These are phyloP conservation scores for Anthoceros angustus DNA, from an alignment of 225 moss, liverwort and hornwort genomes.

Conservation along the genomic window DNA sequence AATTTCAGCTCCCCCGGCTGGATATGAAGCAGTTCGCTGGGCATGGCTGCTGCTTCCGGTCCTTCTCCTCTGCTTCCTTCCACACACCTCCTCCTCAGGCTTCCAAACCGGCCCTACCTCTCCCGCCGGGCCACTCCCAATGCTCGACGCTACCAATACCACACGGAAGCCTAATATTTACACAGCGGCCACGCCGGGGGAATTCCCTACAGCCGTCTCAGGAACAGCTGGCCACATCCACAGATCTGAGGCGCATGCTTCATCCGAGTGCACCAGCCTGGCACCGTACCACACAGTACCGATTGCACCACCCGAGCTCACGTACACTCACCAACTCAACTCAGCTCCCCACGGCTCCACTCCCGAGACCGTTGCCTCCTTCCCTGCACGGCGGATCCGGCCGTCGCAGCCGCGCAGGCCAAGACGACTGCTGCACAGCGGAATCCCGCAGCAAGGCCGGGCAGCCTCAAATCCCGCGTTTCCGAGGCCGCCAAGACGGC, in stretches of 20 bases:
- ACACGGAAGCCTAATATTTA: background rate
- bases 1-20: slow-evolving; percentile 98
- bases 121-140: no score
- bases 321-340: no score
- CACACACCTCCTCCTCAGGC: background rate
- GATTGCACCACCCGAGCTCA: background rate
- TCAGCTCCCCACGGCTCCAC: no score
- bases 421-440: no score
- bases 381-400: no score
- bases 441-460: no score
- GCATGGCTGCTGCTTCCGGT: slow-evolving; percentile 56
- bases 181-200: background rate
- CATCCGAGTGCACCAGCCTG: background rate
- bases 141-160: no score
- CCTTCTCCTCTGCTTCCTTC: background rate
- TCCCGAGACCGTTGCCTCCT: no score
- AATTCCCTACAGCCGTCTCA: background rate
- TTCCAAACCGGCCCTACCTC: background rate
- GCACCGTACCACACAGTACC: background rate
- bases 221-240: background rate
- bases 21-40: slow-evolving; percentile 87
- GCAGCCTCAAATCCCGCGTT: no score
- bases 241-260: slow-evolving; percentile 1
- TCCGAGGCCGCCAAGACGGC: no score
- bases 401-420: no score